Base-by-base conservation (phyloP, 805 yeast genomes). In the Komagataella kurtzmanii region DNA sequence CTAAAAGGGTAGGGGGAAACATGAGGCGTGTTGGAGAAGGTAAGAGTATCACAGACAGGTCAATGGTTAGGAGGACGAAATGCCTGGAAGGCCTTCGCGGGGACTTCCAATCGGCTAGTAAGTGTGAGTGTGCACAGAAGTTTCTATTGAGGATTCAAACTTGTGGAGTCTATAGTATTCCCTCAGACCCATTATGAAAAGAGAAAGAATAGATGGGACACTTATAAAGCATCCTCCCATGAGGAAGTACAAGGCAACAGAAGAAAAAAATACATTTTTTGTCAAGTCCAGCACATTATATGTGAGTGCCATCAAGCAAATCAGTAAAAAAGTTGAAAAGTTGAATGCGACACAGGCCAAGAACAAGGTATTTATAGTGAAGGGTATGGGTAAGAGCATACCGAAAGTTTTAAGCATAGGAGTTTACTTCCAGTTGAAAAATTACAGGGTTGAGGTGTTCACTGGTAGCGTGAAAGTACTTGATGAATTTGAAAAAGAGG, bases 321-420 rank as follows among this genome's bases (percentile, higher is more conserved):
- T 83, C 2, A 72, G 72, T 45, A 80, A 79, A 59, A 68, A 73
- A 50, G 62, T 88, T 19, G 67, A 63, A 4, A 73, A 71, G 48
- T 70, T 79, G 55, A 69, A 30, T 61, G 63, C 51, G 12, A 30
- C 40, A 30, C 40, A 30, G 40, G 5, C 12, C 14, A 30, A 30
- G 12, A 68, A 71, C 52, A 72, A 72, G 52, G 71, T 69, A 44
- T 77, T 69, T 59, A 71, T 88, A 6, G 74, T 89, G 2, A 65
- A 77, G 51, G 97, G 95, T 0, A 81, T 87, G 84, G 96, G 96
- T 1, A 74, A 71, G 52, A 76, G 90, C 7, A 78, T 85, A 7
- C 80, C 75, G 49, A 83, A 77, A 58, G 79, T 83, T 0, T 54
- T 85, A n/a, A 69, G 81, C 12, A 55, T 89, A 1, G 95, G 79